Evolutionary conservation across 768 basidiomycete genomes (phyloP).

Genomic region (Agaricus blazei): DNA sequence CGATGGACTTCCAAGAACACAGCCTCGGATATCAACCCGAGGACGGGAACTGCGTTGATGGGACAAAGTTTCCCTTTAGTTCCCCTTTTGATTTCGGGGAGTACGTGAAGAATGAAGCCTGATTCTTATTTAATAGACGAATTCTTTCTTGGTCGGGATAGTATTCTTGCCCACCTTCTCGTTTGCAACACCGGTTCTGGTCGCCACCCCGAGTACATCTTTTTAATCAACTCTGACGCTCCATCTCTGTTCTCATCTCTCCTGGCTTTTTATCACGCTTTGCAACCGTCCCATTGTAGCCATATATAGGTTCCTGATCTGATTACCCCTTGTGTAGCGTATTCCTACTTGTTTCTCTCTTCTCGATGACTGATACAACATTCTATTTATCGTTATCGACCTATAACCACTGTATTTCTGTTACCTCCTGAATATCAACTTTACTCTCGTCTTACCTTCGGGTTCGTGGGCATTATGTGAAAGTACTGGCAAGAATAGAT

Average conservation of each 20-base stretch:
- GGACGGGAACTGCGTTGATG: not conserved
- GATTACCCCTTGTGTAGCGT: constrained; percentile 7
- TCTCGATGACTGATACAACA: constrained; percentile 4
- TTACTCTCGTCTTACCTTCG: not conserved
- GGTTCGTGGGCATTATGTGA: not conserved
- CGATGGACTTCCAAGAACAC: not conserved
- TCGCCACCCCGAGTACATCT: not conserved
- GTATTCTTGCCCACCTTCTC: not conserved
- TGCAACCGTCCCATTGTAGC: constrained; percentile 5
- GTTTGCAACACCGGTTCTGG: not conserved
- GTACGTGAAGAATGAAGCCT: constrained; percentile 3
- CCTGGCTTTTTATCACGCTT: not conserved
- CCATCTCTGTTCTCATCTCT: not conserved
- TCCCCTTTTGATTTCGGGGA: constrained; percentile 5
- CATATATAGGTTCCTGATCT: constrained; percentile 5
- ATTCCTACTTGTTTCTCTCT: not conserved
- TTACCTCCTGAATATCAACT: not conserved
- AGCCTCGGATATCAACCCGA: not conserved
- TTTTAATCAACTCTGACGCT: not conserved
- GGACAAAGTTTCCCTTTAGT: not conserved
- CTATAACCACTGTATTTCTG: constrained; percentile 3
- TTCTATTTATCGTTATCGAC: constrained; percentile 6
- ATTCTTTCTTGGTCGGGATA: not conserved
- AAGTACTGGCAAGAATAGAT: no score
- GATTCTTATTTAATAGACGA: not conserved